A percentile compares a stretch with the other conserved stretches of the same genome.
phyloP scores from a whole-genome alignment of 2,329 filamentous ascomycete species.

The Penicillium sp. region DNA sequence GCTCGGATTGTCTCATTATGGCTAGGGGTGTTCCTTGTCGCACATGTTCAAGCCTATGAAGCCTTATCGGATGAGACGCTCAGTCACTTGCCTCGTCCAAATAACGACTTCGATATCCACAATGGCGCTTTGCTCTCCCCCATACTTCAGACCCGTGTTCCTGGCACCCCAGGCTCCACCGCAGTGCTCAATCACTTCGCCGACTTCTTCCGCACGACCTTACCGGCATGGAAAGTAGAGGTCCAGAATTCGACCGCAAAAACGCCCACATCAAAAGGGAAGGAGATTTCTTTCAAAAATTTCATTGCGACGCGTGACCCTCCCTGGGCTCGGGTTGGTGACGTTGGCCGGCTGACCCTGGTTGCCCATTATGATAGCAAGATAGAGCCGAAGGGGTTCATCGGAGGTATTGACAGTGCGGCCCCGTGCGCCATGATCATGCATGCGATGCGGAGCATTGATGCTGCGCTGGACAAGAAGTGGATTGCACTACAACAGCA shows the following conservation, averaged over 20 bases:
- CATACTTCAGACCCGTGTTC: conserved; percentile 83
- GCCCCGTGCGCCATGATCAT: conserved; percentile 93
- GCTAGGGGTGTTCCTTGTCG: conserved; percentile 26
- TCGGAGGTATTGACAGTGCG: conserved; percentile 91
- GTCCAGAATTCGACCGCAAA: conserved; percentile 89
- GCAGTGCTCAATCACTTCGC: conserved; percentile 79
- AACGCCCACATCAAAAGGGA: conserved; percentile 73
- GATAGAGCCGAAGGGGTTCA: conserved; percentile 77
- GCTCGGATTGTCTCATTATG: conserved; percentile 28
- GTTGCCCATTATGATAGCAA: conserved; percentile 95
- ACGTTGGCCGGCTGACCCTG: conserved; percentile 78
- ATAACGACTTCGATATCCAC: conserved; percentile 75
- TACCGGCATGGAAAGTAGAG: conserved; percentile 77
- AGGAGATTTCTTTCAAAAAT: conserved; percentile 80
- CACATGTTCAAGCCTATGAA: conserved; percentile 52
- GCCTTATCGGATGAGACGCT: conserved; percentile 75
- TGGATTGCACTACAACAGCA: conserved; percentile 72
- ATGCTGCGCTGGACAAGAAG: conserved; percentile 75
- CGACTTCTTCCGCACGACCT: conserved; percentile 72
- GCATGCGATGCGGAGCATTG: conserved; percentile 76
- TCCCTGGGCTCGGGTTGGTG: conserved; percentile 72
- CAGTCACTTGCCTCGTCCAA: conserved; percentile 69
- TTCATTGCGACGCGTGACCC: conserved; percentile 86
- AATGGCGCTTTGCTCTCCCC: conserved; percentile 77
- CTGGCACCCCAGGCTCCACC: conserved; percentile 75